These are phyloP conservation scores for Fusarium palustre DNA, from an alignment of 2,329 filamentous ascomycete genomes.

Conservation along the genomic window DNA sequence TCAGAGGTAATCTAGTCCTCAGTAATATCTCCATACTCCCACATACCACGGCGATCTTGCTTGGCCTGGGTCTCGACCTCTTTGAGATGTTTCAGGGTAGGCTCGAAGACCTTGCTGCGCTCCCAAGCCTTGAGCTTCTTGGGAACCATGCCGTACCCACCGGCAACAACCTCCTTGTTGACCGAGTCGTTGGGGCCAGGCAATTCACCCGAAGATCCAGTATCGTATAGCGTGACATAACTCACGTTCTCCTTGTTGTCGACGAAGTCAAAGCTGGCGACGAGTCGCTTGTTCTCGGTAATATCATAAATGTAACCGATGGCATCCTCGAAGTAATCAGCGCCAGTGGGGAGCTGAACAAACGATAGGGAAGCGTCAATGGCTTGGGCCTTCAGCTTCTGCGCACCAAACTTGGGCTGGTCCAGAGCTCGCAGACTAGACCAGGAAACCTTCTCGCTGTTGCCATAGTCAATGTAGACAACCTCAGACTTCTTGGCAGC, in stretches of 20 bases:
- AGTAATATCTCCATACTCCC: slow-evolving; percentile 98
- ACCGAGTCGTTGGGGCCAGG: slow-evolving; percentile 78
- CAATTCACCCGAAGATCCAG: slow-evolving; percentile 68
- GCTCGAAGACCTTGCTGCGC: slow-evolving; percentile 73
- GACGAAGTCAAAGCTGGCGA: slow-evolving; percentile 90
- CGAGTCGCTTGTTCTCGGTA: slow-evolving; percentile 80
- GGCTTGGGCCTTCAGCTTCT: slow-evolving; percentile 89
- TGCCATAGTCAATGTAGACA: slow-evolving; percentile 95
- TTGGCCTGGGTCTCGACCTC: slow-evolving; percentile 84
- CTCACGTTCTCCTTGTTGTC: slow-evolving; percentile 82
- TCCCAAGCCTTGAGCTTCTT: slow-evolving; percentile 94
- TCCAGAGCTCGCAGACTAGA: slow-evolving; percentile 82
- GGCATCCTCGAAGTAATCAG: slow-evolving; percentile 86
- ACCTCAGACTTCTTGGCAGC: slow-evolving; percentile 90
- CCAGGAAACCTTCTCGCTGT: slow-evolving; percentile 91
- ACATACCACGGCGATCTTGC: slow-evolving; percentile 84
- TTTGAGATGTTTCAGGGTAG: slow-evolving; percentile 77
- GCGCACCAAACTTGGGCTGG: slow-evolving; percentile 79
- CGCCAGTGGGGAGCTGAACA: slow-evolving; percentile 83
- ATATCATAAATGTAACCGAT: slow-evolving; percentile 79
- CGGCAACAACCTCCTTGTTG: slow-evolving; percentile 86
- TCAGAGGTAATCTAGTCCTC: slow-evolving; percentile 73
- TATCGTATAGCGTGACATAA: slow-evolving; percentile 90
- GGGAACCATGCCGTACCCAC: slow-evolving; percentile 90
- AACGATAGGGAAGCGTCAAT: slow-evolving; percentile 88